These are phyloP conservation scores for Melampsora americana DNA, from an alignment of 1,284 basidiomycete species.

Conservation along the genomic window DNA sequence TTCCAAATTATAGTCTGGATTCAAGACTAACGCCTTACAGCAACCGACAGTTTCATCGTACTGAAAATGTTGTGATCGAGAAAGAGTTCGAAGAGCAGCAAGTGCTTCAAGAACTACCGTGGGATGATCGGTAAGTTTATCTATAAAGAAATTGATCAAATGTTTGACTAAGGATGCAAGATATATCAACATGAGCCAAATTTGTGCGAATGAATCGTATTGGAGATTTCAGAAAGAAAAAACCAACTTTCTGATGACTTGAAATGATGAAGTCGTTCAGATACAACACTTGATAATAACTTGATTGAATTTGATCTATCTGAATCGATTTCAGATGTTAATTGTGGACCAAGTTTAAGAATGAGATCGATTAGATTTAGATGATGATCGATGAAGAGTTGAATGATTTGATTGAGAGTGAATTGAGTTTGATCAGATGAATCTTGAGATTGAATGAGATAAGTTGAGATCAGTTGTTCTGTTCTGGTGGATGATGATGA, in stretches of 20 bases:
- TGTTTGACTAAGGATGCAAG: conserved; percentile 16
- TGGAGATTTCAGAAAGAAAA: neutral
- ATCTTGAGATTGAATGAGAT: neutral
- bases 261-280: neutral
- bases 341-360: neutral
- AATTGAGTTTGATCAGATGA: too few species aligned
- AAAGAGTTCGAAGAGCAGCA: conserved; percentile 12
- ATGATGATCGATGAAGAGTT: neutral
- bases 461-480: neutral
- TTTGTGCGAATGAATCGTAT: neutral
- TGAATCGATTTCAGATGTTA: neutral
- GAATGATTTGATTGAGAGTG: conserved; percentile 8
- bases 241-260: neutral
- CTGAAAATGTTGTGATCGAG: conserved; percentile 13
- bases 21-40: conserved; percentile 27
- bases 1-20: too few species aligned
- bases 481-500: too few species aligned
- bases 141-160: conserved; percentile 32
- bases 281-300: neutral
- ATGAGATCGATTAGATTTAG: neutral
- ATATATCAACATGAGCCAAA: neutral
- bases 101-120: conserved; percentile 31
- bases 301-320: neutral
- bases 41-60: conserved; percentile 10
- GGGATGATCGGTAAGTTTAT: conserved; percentile 32